phyloP scores from a whole-genome alignment of 169 alveolate species.

The Eimeria maxima region DNA sequence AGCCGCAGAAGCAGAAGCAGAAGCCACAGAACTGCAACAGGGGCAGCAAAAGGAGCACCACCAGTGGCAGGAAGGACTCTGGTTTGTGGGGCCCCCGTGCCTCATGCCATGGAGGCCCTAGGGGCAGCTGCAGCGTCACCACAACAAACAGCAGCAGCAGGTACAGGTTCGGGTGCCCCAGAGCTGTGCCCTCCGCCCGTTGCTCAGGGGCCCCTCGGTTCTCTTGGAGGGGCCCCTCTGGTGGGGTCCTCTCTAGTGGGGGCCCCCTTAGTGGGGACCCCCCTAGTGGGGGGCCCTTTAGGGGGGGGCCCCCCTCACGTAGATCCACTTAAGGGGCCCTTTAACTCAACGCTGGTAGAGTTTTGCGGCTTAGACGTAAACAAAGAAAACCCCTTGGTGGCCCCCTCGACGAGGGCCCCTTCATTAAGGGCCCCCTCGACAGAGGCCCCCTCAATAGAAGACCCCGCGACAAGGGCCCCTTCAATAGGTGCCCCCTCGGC shows the following conservation, averaged over 20 bases:
- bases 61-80: not conserved
- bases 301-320: no score
- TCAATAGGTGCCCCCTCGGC: no score
- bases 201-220: not conserved
- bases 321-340: no score
- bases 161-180: no score
- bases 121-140: not conserved
- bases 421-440: no score
- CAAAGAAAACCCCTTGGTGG: not conserved
- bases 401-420: no score
- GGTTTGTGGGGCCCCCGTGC: not conserved
- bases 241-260: no score
- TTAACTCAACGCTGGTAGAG: not conserved
- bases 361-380: not conserved
- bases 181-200: not conserved
- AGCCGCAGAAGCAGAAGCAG: not conserved
- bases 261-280: no score
- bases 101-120: not conserved
- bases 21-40: no score
- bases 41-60: not conserved
- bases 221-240: conserved; percentile 13
- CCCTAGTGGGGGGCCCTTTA: no score
- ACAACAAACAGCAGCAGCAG: not conserved
- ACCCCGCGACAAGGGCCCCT: no score
- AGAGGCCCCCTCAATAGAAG: no score